These are phyloP conservation scores for Paraphaeosphaeria minitans DNA, from an alignment of 2,329 filamentous ascomycete genomes.

Conservation along the genomic window DNA sequence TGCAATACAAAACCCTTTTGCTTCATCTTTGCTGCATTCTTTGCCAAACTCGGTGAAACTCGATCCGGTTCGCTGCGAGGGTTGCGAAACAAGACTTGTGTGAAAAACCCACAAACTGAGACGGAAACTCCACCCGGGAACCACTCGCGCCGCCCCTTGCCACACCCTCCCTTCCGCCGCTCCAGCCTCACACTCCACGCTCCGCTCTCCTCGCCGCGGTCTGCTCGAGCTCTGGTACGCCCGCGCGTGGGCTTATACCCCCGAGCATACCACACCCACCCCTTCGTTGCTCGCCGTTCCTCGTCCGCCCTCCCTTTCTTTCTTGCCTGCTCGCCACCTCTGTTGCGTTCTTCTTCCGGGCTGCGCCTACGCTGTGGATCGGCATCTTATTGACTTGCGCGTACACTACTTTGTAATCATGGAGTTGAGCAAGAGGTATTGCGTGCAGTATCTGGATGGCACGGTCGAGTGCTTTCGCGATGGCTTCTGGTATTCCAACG, in stretches of 20 bases:
- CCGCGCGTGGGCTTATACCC: neutral
- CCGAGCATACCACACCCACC: neutral
- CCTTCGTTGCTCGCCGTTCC: neutral
- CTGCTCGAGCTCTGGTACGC: neutral
- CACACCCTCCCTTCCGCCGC: neutral
- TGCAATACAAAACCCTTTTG: neutral
- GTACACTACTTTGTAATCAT: constrained; percentile 23
- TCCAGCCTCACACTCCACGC: constrained; percentile 3
- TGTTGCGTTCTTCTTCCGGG: neutral
- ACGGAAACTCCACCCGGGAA: neutral
- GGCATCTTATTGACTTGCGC: neutral
- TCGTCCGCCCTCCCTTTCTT: neutral
- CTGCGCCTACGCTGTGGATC: constrained; percentile 1
- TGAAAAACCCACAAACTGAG: neutral
- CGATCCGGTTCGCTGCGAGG: neutral
- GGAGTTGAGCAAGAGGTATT: constrained; percentile 36
- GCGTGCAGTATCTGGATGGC: constrained; percentile 32
- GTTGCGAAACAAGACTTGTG: constrained; percentile 4
- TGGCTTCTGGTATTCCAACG: constrained; percentile 42
- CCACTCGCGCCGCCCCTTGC: neutral
- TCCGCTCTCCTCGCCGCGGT: neutral
- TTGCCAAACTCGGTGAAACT: neutral
- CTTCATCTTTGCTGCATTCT: neutral
- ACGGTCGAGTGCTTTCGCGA: constrained; percentile 35
- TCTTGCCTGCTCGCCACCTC: neutral